phyloP scores from a whole-genome alignment of 768 basidiomycete species.

The Clathrus columnatus region DNA sequence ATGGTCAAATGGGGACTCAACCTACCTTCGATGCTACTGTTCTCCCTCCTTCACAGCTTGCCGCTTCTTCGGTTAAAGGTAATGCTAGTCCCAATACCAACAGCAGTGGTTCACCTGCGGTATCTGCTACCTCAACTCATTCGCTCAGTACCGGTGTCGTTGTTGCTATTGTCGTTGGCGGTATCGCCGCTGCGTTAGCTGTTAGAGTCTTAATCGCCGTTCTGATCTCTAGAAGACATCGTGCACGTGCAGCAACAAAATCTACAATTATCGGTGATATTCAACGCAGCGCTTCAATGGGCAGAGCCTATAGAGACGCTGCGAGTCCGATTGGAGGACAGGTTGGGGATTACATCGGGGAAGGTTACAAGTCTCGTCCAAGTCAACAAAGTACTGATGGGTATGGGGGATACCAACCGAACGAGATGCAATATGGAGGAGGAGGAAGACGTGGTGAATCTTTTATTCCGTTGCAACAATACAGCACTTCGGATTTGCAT shows the following conservation, averaged over 20 bases:
- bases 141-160: slow-evolving; percentile 8
- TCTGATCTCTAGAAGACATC: neutral
- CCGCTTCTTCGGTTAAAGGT: slow-evolving; percentile 31
- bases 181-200: slow-evolving; percentile 41
- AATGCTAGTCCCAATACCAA: slow-evolving; percentile 24
- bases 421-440: slow-evolving; percentile 54
- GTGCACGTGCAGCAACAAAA: slow-evolving; percentile 27
- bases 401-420: slow-evolving; percentile 24
- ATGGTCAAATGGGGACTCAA: slow-evolving; percentile 68
- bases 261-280: slow-evolving; percentile 39
- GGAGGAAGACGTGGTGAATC: slow-evolving; percentile 22
- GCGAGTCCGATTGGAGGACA: slow-evolving; percentile 14
- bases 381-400: slow-evolving; percentile 23
- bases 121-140: neutral
- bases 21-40: slow-evolving; percentile 33
- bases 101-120: neutral
- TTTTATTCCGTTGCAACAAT: slow-evolving; percentile 64
- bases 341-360: slow-evolving; percentile 25
- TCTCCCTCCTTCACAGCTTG: slow-evolving; percentile 40
- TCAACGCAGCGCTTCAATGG: slow-evolving; percentile 43
- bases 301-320: slow-evolving; percentile 29
- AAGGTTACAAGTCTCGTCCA: slow-evolving; percentile 15
- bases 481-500: slow-evolving; percentile 16
- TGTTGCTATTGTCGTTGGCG: slow-evolving; percentile 30
- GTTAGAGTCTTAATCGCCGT: slow-evolving; percentile 30